Evolutionary conservation across 495 filamentous ascomycete genomes (phyloP).

Genomic region (Parmelia sp.): DNA sequence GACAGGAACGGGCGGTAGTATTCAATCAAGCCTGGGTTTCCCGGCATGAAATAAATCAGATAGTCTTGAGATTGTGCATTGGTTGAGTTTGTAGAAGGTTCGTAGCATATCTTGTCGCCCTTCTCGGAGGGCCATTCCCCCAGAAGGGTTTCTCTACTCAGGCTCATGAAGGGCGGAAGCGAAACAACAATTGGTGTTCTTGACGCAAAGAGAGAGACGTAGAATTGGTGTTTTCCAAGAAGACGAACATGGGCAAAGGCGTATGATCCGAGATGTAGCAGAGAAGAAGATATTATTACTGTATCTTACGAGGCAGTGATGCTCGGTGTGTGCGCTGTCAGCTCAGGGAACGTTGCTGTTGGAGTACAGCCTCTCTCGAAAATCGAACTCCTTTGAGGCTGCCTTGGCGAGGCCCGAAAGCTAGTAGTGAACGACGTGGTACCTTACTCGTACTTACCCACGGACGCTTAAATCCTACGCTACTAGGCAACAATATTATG

Average conservation of each 20-base stretch:
- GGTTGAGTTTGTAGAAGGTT: constrained; percentile 9
- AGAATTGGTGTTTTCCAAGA: background rate
- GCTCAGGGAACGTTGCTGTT: background rate
- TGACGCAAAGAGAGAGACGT: background rate
- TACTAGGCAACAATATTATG: background rate
- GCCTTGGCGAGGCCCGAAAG: background rate
- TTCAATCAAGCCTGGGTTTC: constrained; percentile 77
- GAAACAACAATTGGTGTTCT: background rate
- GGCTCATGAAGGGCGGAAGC: constrained; percentile 16
- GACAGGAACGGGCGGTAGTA: constrained; percentile 75
- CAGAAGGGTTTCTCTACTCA: constrained; percentile 19
- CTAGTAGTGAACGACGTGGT: no score
- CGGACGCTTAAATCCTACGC: background rate
- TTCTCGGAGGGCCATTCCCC: constrained; percentile 6
- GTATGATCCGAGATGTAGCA: background rate
- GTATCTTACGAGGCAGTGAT: background rate
- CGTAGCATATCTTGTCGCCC: constrained; percentile 16
- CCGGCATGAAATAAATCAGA: constrained; percentile 64
- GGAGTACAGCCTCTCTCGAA: constrained; percentile 12
- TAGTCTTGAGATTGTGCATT: constrained; percentile 15
- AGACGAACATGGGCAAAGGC: constrained; percentile 2
- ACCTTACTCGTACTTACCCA: no score
- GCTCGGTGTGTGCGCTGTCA: constrained; percentile 6
- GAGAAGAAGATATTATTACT: background rate
- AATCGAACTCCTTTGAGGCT: background rate